Conservation (phyloP, 1,284 basidiomycete species). For the Cronartium ribicola region DNA sequence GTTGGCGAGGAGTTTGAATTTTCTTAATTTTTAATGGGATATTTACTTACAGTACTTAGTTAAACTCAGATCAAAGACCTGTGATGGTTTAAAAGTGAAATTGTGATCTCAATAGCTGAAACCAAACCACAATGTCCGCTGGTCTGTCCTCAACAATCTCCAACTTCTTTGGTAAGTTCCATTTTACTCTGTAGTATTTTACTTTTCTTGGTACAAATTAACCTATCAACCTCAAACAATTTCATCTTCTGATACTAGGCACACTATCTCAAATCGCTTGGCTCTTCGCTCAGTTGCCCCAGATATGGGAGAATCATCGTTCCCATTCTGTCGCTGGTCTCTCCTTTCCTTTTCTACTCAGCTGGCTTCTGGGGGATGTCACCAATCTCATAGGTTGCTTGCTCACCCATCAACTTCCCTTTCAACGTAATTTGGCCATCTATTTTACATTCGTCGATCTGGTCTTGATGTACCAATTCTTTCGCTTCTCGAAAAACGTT, state of each 20-base stretch:
- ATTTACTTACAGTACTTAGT: too few relatives aligned
- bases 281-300: conserved; percentile 51
- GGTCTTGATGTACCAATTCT: conserved; percentile 25
- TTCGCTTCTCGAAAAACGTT: not conserved
- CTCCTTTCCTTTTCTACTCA: conserved; percentile 49
- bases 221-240: too few relatives aligned
- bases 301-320: conserved; percentile 50
- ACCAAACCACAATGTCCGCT: too few relatives aligned
- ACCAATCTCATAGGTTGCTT: conserved; percentile 36
- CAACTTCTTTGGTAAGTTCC: not conserved
- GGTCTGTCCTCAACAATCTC: not conserved
- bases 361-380: conserved; percentile 21
- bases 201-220: too few relatives aligned
- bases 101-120: too few relatives aligned
- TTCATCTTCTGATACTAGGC: too few relatives aligned
- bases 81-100: too few relatives aligned
- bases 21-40: too few relatives aligned
- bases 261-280: conserved; percentile 49
- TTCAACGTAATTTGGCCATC: conserved; percentile 28
- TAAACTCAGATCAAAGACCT: too few relatives aligned
- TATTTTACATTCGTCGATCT: conserved; percentile 28
- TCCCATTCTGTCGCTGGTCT: conserved; percentile 49
- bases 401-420: conserved; percentile 29
- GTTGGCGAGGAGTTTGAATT: too few relatives aligned
- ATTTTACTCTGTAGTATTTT: too few relatives aligned